A percentile compares a stretch with the other conserved stretches of the same genome.
These are phyloP conservation scores for Populus tomentosa DNA, from an alignment of 441 rosid genomes.

Conservation along the genomic window DNA sequence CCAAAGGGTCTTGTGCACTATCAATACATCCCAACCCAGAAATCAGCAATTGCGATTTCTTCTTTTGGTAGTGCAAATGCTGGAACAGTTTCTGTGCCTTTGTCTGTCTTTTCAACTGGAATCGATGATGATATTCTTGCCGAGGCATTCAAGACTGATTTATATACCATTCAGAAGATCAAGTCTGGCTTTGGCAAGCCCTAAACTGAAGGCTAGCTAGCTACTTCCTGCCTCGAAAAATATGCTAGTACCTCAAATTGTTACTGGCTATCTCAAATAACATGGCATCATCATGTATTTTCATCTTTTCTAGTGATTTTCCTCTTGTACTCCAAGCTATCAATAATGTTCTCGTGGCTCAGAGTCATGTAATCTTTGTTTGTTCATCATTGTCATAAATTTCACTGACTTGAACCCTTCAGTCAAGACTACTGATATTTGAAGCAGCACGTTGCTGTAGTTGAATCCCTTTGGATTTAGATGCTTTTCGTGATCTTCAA, in stretches of 20 bases:
- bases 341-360: background rate
- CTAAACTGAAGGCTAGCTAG: background rate
- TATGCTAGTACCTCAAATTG: background rate
- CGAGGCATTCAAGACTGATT: conserved; percentile 19
- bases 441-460: background rate
- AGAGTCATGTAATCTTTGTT: background rate
- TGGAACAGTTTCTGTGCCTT: conserved; percentile 13
- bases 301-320: background rate
- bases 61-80: conserved; percentile 24
- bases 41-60: conserved; percentile 13
- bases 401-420: background rate
- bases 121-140: conserved; percentile 15
- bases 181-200: background rate
- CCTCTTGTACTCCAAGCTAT: background rate
- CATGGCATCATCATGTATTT: background rate
- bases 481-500: background rate
- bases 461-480: background rate
- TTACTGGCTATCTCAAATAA: background rate
- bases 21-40: conserved; percentile 7
- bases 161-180: background rate
- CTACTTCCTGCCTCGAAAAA: background rate
- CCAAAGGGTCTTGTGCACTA: conserved; percentile 20
- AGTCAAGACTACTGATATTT: background rate
- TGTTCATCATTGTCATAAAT: background rate
- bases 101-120: conserved; percentile 2